Evolutionary conservation across 768 basidiomycete genomes (phyloP).

Genomic region (Naganishia randhawae): DNA sequence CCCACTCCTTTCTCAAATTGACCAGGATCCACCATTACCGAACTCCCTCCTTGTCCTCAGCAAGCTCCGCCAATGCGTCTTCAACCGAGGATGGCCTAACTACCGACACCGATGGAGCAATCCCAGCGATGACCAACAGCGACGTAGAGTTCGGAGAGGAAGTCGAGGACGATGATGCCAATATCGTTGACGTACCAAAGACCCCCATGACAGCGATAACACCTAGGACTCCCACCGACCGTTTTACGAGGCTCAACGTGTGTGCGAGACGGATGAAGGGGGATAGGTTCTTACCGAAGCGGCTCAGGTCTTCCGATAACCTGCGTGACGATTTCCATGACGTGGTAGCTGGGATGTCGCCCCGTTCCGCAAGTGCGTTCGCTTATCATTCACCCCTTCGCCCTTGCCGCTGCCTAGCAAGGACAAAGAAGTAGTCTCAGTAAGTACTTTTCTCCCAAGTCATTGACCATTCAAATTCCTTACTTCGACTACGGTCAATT

Average conservation of each 20-base stretch:
- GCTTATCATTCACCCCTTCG: neutral
- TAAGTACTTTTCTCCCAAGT: too few relatives aligned
- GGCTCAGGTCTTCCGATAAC: neutral
- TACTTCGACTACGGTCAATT: neutral
- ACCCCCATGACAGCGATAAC: constrained; percentile 2
- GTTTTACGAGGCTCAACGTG: constrained; percentile 10
- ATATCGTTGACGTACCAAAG: neutral
- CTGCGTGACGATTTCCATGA: neutral
- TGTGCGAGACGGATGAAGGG: neutral
- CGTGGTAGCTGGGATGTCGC: neutral
- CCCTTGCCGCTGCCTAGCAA: neutral
- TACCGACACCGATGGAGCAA: neutral
- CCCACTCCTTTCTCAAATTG: neutral
- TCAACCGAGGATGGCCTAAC: neutral
- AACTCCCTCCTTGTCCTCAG: constrained; percentile 23
- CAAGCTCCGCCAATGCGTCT: neutral
- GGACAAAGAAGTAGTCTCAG: neutral
- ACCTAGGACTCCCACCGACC: constrained; percentile 4
- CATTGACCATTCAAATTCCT: too few relatives aligned
- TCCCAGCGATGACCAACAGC: neutral
- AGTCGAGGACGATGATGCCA: neutral
- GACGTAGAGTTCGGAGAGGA: neutral
- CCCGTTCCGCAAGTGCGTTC: neutral
- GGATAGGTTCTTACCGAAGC: neutral
- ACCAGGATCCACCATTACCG: neutral